Conservation (phyloP, 306 rosid genomes). For the Casuarina glauca region DNA sequence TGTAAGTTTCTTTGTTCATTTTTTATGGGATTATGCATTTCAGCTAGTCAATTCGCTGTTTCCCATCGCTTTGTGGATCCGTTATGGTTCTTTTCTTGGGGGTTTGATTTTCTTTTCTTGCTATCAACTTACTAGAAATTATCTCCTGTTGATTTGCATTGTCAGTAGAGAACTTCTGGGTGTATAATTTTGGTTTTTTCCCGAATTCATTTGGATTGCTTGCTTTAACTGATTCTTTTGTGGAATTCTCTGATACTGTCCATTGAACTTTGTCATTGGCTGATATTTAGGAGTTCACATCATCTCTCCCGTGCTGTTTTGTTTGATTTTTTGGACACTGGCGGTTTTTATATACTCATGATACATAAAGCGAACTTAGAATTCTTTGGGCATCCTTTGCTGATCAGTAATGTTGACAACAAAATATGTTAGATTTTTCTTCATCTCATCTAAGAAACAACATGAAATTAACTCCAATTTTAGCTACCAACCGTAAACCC, state of each 20-base stretch:
- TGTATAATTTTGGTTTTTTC: too few relatives aligned
- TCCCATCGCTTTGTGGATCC: background rate
- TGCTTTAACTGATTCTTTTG: background rate
- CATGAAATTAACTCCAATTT: background rate
- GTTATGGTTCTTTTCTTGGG: background rate
- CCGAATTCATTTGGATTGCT: background rate
- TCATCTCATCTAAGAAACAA: background rate
- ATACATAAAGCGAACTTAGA: background rate
- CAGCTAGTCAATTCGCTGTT: background rate
- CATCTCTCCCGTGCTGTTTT: background rate
- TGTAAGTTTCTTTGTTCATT: constrained; percentile 33
- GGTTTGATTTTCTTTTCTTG: background rate
- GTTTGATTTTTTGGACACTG: too few relatives aligned
- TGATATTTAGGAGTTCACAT: background rate
- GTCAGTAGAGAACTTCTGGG: too few relatives aligned
- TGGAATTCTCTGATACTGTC: background rate
- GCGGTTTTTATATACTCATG: background rate
- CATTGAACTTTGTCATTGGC: background rate
- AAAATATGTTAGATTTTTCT: background rate
- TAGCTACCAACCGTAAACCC: background rate
- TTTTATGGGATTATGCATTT: background rate
- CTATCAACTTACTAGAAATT: too few relatives aligned
- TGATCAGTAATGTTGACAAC: background rate
- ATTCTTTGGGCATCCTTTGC: background rate
- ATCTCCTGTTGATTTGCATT: too few relatives aligned